phyloP scores from a whole-genome alignment of 441 rosid genomes.

The Erysimum cheiri region DNA sequence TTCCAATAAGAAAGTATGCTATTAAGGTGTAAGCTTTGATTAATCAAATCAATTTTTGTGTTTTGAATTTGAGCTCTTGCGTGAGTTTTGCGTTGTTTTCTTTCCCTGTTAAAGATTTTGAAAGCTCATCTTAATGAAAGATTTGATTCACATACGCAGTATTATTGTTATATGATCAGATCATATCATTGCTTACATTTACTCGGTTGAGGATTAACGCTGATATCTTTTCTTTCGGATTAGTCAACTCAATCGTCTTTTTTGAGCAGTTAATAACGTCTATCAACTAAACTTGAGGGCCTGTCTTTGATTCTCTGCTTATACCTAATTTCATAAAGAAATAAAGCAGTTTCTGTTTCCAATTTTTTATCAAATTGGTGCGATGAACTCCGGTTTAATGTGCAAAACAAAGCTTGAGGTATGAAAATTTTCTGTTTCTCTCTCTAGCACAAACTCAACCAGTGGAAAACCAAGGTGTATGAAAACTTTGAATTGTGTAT shows the following conservation, averaged over 20 bases:
- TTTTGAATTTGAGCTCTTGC: conserved; percentile 8
- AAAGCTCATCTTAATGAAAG: conserved; percentile 13
- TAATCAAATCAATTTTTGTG: conserved; percentile 8
- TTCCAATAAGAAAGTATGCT: conserved; percentile 53
- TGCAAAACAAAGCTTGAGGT: neutral
- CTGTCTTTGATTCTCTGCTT: neutral
- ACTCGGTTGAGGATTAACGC: neutral
- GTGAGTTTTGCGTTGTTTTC: conserved; percentile 9
- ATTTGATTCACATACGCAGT: conserved; percentile 1
- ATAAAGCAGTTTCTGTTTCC: neutral
- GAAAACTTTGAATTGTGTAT: too few species aligned
- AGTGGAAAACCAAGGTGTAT: neutral
- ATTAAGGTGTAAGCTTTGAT: conserved; percentile 45
- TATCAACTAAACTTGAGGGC: neutral
- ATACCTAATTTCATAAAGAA: neutral
- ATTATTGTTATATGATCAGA: neutral
- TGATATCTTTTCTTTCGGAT: neutral
- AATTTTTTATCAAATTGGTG: neutral
- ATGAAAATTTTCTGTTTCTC: neutral
- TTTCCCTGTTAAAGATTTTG: conserved; percentile 6
- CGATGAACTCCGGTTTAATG: neutral
- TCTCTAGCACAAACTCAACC: neutral
- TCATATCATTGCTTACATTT: neutral
- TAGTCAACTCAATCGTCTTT: neutral
- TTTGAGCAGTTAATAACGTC: neutral